Evolutionary conservation across 1,284 basidiomycete genomes (phyloP).

Genomic region (Malassezia psittaci): DNA sequence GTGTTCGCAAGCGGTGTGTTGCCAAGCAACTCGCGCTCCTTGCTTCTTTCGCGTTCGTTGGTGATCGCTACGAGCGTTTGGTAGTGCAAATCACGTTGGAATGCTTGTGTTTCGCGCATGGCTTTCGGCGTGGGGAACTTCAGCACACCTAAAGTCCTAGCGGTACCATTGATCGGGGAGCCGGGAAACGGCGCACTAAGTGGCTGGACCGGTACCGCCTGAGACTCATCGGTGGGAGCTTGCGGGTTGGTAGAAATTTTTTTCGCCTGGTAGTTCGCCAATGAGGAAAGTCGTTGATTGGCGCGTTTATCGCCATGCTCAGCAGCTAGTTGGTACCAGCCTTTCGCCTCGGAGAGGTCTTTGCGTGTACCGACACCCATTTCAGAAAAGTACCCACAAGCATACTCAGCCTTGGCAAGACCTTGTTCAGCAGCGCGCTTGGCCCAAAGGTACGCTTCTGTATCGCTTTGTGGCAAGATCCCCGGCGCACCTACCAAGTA

Average conservation of each 20-base stretch:
- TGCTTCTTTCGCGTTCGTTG: slow-evolving; percentile 1
- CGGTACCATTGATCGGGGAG: slow-evolving; percentile 23
- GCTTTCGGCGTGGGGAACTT: slow-evolving; percentile 38
- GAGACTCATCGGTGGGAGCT: slow-evolving; percentile 21
- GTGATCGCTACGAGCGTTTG: slow-evolving; percentile 30
- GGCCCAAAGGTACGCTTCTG: slow-evolving; percentile 67
- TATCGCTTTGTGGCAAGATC: slow-evolving; percentile 92
- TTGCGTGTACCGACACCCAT: slow-evolving; percentile 50
- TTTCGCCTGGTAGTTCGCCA: slow-evolving; percentile 23
- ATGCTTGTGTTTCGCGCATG: slow-evolving; percentile 40
- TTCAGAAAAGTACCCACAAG: slow-evolving; percentile 91
- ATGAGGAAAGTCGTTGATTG: slow-evolving; percentile 59
- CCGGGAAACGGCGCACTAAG: slow-evolving; percentile 42
- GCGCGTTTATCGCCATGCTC: slow-evolving; percentile 94
- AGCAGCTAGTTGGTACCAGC: slow-evolving; percentile 79
- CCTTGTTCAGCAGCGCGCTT: slow-evolving; percentile 47
- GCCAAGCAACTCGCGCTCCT: slow-evolving; percentile 9
- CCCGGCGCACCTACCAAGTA: slow-evolving; percentile 96
- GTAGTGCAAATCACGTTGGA: slow-evolving; percentile 33
- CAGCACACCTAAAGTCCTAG: slow-evolving; percentile 23
- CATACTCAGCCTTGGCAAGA: slow-evolving; percentile 57
- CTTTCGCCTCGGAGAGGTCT: slow-evolving; percentile 53
- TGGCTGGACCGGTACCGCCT: slow-evolving; percentile 30
- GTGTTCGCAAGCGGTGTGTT: no score
- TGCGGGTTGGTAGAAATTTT: slow-evolving; percentile 9